Evolutionary conservation across 495 filamentous ascomycete species (phyloP).

Genomic region (Aspergillus sclerotiicarbonarius): DNA sequence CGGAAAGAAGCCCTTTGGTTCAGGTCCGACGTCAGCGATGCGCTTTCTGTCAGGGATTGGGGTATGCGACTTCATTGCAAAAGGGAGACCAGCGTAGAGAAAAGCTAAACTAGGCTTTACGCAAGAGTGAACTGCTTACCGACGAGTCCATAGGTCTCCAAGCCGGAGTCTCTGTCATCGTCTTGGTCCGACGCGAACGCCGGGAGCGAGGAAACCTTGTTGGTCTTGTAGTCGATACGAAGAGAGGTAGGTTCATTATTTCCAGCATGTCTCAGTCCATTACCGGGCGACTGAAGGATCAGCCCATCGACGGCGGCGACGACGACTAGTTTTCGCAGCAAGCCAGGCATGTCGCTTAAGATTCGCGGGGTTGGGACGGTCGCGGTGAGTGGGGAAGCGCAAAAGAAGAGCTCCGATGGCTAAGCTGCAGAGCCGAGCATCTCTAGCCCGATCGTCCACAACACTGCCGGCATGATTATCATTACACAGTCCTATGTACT

Average conservation of each 20-base stretch:
- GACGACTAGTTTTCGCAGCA: slow-evolving; percentile 76
- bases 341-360: slow-evolving; percentile 59
- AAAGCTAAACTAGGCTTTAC: background rate
- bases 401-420: background rate
- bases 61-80: background rate
- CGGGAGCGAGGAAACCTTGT: slow-evolving; percentile 48
- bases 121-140: slow-evolving; percentile 51
- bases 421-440: background rate
- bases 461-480: background rate
- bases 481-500: background rate
- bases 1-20: slow-evolving; percentile 63
- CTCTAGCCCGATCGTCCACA: background rate
- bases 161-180: slow-evolving; percentile 33
- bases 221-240: slow-evolving; percentile 73
- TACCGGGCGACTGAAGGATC: slow-evolving; percentile 68
- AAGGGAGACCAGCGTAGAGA: background rate
- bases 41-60: background rate
- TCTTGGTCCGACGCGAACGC: slow-evolving; percentile 34
- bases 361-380: background rate
- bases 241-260: slow-evolving; percentile 48
- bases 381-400: background rate
- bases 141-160: slow-evolving; percentile 83
- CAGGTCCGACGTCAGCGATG: slow-evolving; percentile 1
- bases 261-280: slow-evolving; percentile 43
- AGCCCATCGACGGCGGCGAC: slow-evolving; percentile 85